Evolutionary conservation across 1,284 basidiomycete species (phyloP).

Genomic region (Ustilago crameri): DNA sequence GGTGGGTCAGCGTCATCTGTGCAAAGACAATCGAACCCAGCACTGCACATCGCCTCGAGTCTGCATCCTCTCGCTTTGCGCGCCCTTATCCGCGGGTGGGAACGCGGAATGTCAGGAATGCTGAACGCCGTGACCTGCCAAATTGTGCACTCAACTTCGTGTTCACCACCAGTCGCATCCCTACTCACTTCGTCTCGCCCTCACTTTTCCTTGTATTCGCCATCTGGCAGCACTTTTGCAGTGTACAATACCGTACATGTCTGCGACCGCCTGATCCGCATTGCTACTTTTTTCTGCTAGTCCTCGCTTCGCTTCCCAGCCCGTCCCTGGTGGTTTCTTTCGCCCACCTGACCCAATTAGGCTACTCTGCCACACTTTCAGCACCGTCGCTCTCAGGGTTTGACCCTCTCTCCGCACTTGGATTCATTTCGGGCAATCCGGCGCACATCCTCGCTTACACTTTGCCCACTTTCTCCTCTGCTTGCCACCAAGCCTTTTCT

Average conservation of each 20-base stretch:
- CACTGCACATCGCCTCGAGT: constrained; percentile 1
- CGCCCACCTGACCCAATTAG: constrained; percentile 16
- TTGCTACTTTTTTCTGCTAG: background rate
- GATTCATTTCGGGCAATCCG: constrained; percentile 12
- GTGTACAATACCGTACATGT: too few relatives aligned
- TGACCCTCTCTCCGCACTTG: constrained; percentile 8
- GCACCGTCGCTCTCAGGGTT: constrained; percentile 11
- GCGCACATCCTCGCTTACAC: background rate
- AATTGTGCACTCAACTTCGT: constrained; percentile 20
- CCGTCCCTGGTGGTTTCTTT: constrained; percentile 6
- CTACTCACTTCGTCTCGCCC: constrained; percentile 40
- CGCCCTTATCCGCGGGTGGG: too few relatives aligned
- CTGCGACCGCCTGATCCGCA: too few relatives aligned
- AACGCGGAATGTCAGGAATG: constrained; percentile 8
- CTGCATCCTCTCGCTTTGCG: constrained; percentile 8
- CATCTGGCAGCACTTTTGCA: constrained; percentile 14
- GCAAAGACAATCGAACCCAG: background rate
- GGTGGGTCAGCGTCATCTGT: constrained; percentile 21
- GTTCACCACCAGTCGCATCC: constrained; percentile 23
- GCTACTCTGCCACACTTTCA: constrained; percentile 28
- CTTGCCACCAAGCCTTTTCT: constrained; percentile 8
- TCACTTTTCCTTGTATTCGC: constrained; percentile 10
- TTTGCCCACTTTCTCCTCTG: background rate
- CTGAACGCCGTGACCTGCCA: constrained; percentile 17
- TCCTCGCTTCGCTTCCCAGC: constrained; percentile 10